Percentiles rank a stretch among this genome's conserved stretches.
These are phyloP conservation scores for Aspergillus fructus DNA, from an alignment of 2,329 filamentous ascomycete species.

Conservation along the genomic window DNA sequence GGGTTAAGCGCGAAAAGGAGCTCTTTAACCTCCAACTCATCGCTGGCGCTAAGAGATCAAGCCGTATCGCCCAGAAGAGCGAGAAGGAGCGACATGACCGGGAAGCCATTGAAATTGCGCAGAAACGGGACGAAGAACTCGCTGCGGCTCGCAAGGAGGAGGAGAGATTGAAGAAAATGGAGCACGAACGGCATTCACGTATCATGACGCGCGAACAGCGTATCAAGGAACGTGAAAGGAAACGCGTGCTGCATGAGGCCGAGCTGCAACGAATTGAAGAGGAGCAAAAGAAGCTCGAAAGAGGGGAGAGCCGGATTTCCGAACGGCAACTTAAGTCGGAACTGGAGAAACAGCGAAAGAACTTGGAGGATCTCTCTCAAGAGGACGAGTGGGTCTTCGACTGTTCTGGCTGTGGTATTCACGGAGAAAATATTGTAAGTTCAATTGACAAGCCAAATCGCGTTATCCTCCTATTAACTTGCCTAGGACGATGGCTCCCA, in stretches of 20 bases:
- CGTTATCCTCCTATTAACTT: slow-evolving; percentile 20
- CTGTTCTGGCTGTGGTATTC: slow-evolving; percentile 79
- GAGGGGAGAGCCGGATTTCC: slow-evolving; percentile 64
- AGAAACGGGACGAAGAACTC: slow-evolving; percentile 64
- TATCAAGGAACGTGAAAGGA: slow-evolving; percentile 79
- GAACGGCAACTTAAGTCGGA: slow-evolving; percentile 78
- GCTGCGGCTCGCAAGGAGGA: slow-evolving; percentile 60
- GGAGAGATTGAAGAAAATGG: slow-evolving; percentile 61
- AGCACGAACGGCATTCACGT: slow-evolving; percentile 74
- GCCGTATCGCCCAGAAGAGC: slow-evolving; percentile 76
- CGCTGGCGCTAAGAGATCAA: slow-evolving; percentile 91
- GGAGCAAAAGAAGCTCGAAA: slow-evolving; percentile 63
- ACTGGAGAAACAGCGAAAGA: slow-evolving; percentile 75
- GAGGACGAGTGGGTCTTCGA: slow-evolving; percentile 94
- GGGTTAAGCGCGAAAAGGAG: slow-evolving; percentile 75
- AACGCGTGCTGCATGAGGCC: slow-evolving; percentile 79
- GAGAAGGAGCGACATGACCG: slow-evolving; percentile 77
- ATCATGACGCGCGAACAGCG: slow-evolving; percentile 83
- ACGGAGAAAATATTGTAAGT: slow-evolving; percentile 72
- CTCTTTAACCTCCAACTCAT: slow-evolving; percentile 79
- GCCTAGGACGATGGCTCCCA: slow-evolving; percentile 81
- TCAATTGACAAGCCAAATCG: slow-evolving; percentile 18
- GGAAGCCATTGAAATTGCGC: slow-evolving; percentile 68
- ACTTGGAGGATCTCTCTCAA: slow-evolving; percentile 69
- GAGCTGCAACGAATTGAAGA: slow-evolving; percentile 78